Conservation (phyloP, 495 filamentous ascomycete genomes). For the Penicillium macrosclerotiorum region DNA sequence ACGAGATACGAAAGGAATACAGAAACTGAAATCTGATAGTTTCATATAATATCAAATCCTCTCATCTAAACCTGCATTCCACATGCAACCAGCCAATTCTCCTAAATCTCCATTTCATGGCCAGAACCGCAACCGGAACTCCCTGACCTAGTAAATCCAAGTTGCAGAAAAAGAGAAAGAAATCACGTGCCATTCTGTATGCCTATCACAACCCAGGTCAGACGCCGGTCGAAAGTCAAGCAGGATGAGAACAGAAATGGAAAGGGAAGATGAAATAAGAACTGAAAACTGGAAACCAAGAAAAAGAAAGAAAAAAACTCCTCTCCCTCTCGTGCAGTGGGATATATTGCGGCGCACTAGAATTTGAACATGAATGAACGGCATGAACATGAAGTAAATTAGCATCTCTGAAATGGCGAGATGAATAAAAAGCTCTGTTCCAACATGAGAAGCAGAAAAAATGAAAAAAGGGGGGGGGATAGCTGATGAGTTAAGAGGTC, state of each 20-base stretch:
- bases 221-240: conserved; percentile 20
- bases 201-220: conserved; percentile 18
- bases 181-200: conserved; percentile 35
- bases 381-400: conserved; percentile 15
- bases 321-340: conserved; percentile 21
- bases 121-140: conserved; percentile 6
- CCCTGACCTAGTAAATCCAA: conserved; percentile 13
- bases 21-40: not conserved
- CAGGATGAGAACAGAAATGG: conserved; percentile 2
- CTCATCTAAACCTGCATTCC: conserved; percentile 22
- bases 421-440: not conserved
- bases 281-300: conserved; percentile 1
- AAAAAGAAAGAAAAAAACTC: conserved; percentile 15
- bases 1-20: too few species aligned
- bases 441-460: not conserved
- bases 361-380: conserved; percentile 13
- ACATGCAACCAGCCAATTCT: conserved; percentile 13
- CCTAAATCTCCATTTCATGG: conserved; percentile 5
- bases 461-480: not conserved
- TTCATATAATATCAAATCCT: conserved; percentile 1
- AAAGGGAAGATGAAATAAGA: conserved; percentile 10
- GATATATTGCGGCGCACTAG: conserved; percentile 23
- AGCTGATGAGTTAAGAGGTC: not conserved
- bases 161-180: conserved; percentile 2
- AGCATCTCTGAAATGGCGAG: conserved; percentile 5